phyloP scores from a whole-genome alignment of 2,329 filamentous ascomycete species.

The Talaromyces sp. region DNA sequence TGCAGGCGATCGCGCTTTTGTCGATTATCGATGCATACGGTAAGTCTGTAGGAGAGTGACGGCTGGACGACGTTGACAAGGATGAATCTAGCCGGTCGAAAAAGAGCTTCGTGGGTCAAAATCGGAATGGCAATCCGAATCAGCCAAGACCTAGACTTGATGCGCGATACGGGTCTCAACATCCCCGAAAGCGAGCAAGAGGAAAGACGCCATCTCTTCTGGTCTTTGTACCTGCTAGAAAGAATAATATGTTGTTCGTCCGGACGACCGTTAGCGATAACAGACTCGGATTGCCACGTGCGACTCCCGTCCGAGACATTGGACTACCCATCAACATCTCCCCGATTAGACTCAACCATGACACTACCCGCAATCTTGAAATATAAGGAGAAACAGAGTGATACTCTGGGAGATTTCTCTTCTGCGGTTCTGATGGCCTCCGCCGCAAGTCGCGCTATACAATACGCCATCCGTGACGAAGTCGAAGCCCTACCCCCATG shows the following conservation, averaged over 20 bases:
- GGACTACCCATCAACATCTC: constrained; percentile 8
- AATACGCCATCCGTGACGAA: neutral
- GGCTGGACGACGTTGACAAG: constrained; percentile 29
- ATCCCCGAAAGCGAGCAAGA: constrained; percentile 20
- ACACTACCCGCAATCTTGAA: neutral
- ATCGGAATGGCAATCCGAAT: constrained; percentile 52
- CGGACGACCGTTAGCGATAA: constrained; percentile 19
- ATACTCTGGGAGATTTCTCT: neutral
- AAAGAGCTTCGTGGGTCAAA: constrained; percentile 11
- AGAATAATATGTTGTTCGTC: constrained; percentile 22
- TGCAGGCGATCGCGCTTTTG: constrained; percentile 35
- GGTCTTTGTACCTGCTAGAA: constrained; percentile 25
- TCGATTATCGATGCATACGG: constrained; percentile 23
- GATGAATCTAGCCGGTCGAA: neutral
- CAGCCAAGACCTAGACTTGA: constrained; percentile 44
- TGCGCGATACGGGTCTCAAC: constrained; percentile 12
- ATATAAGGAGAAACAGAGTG: neutral
- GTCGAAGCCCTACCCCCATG: neutral
- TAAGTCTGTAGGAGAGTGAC: no score
- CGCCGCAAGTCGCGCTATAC: neutral
- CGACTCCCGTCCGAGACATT: constrained; percentile 22
- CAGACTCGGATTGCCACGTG: constrained; percentile 21
- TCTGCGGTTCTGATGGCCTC: neutral
- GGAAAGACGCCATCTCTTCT: constrained; percentile 22
- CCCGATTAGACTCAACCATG: neutral